Percentiles rank a stretch among this genome's conserved stretches.
phyloP scores from a whole-genome alignment of 2,329 filamentous ascomycete species.

The Drechslera avenae region DNA sequence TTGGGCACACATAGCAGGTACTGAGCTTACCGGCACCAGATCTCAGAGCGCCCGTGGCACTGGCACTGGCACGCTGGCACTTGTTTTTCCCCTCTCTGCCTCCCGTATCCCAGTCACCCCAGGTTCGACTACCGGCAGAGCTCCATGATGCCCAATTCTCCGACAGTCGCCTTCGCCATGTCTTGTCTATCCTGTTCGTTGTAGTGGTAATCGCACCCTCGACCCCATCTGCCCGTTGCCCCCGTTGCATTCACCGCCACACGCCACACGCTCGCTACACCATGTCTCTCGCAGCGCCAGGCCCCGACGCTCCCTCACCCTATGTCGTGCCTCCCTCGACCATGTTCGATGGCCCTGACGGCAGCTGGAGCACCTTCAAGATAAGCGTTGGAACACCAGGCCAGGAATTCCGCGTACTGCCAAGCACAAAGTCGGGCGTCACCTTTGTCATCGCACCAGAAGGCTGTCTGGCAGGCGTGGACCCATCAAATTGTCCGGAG shows the following conservation, averaged over 20 bases:
- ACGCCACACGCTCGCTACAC: conserved; percentile 19
- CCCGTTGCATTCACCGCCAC: not conserved
- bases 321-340: conserved; percentile 42
- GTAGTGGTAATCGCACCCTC: not conserved
- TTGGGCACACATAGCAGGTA: too few relatives aligned
- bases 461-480: conserved; percentile 37
- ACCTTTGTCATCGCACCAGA: conserved; percentile 42
- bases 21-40: too few relatives aligned
- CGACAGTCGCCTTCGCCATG: conserved; percentile 3
- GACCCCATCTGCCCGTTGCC: not conserved
- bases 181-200: not conserved
- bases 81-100: too few relatives aligned
- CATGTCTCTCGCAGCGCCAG: conserved; percentile 31
- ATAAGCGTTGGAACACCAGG: conserved; percentile 48
- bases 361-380: conserved; percentile 51
- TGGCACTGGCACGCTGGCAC: too few relatives aligned
- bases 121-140: too few relatives aligned
- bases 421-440: conserved; percentile 42
- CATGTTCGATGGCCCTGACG: conserved; percentile 50
- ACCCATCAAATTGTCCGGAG: conserved; percentile 38
- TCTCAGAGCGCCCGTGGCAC: not conserved
- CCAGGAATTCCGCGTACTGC: conserved; percentile 47
- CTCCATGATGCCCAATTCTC: not conserved
- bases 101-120: too few relatives aligned
- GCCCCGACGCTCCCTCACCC: conserved; percentile 24